Base-by-base conservation (phyloP, 768 basidiomycete species). In the Psilocybe azurescens region DNA sequence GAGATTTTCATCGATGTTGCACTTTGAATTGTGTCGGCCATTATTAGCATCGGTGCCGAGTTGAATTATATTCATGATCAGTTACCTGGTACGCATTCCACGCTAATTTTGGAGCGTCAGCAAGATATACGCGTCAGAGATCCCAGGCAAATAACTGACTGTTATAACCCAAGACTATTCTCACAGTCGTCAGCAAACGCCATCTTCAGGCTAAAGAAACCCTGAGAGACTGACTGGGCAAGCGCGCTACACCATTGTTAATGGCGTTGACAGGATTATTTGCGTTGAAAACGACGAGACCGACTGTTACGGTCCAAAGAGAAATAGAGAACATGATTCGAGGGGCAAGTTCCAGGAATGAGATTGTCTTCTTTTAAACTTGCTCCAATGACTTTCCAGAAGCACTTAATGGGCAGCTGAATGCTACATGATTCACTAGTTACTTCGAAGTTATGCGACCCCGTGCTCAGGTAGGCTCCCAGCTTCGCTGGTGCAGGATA, bases 51-150 rank as follows among this genome's bases (percentile, higher is more conserved):
- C 8, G 11, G 36, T n/a, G 11, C 44, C 24, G 38, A 2, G 16
- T 18, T 32, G 14, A 6, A 24, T 14, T 29, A 6, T n/a, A 46
- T 18, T 13, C 24, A 58, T 39, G 62, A n/a, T 30, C 13, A 67
- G 77, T 54, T 62, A 88, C 87, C 65, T 88, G 81, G 69, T 86
- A 88, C 6, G 86, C 88, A 69, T 89, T 89, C 88, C 88, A 89
- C 5, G 88, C 88, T 89, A 53, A 38, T 33, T 32, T 18, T 28
- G 49, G 14, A 56, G 29, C 13, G 20, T 30, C 46, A 44, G 33
- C 16, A 24, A 30, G 20, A 48, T 28, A 32, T 24, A 24, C 24
- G 24, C 24, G 24, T 29, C 2, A 28, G 18, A 36, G 49, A 33
- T 32, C n/a, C 24, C 9, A 51, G 32, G 13, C 24, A 33, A 56